Conservation (phyloP, 768 basidiomycete species). For the Amanita exitialis region DNA sequence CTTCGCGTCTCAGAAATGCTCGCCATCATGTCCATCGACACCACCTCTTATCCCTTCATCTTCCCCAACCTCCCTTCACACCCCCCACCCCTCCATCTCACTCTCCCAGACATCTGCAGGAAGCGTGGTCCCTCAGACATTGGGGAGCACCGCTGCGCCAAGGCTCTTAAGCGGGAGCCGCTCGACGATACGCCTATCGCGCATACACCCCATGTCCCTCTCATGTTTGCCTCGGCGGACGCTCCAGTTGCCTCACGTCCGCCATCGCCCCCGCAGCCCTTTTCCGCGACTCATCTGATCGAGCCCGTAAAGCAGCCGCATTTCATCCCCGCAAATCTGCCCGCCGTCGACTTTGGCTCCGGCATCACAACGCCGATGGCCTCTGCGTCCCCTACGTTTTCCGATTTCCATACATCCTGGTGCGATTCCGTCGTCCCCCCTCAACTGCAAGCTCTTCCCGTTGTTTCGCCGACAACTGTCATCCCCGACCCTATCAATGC, state of each 20-base stretch:
- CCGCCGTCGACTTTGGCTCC: constrained; percentile 14
- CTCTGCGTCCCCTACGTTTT: constrained; percentile 15
- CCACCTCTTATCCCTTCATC: constrained; percentile 12
- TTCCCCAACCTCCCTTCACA: neutral
- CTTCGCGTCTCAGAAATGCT: constrained; percentile 45
- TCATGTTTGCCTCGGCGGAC: neutral
- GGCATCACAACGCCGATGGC: constrained; percentile 7
- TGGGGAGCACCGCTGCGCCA: constrained; percentile 31
- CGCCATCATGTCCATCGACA: constrained; percentile 25
- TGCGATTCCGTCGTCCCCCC: constrained; percentile 28
- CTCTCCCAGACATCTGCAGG: constrained; percentile 27
- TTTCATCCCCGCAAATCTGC: constrained; percentile 12
- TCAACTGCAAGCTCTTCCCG: constrained; percentile 15
- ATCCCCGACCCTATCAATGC: constrained; percentile 12
- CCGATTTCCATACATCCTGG: constrained; percentile 27
- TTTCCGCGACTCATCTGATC: constrained; percentile 19
- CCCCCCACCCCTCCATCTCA: constrained; percentile 14
- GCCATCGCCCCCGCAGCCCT: constrained; percentile 22
- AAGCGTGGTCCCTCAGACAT: constrained; percentile 35
- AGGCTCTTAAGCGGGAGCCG: constrained; percentile 39
- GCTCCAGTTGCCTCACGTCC: constrained; percentile 14
- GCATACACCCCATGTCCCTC: constrained; percentile 4
- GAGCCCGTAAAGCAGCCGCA: constrained; percentile 17
- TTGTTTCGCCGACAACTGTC: constrained; percentile 2
- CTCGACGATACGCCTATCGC: constrained; percentile 28